A percentile compares a stretch with the other conserved stretches of the same genome.
Conservation (phyloP, 768 basidiomycete genomes). For the Tylopilus vinaceipallidus region DNA sequence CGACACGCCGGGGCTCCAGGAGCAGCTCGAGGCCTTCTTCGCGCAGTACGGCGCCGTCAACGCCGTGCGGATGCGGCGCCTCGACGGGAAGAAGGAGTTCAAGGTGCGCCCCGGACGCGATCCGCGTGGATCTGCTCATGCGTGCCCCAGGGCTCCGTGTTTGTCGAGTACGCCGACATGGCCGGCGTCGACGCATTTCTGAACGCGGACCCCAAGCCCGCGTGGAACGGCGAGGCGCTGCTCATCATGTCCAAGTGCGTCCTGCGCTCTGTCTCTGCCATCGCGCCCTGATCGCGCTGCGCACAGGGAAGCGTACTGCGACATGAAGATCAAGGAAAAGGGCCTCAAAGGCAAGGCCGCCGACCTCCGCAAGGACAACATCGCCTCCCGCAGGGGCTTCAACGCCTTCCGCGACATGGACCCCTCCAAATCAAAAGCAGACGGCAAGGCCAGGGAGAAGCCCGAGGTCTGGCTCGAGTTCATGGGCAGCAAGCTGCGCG, state of each 20-base stretch:
- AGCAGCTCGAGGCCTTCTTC: conserved; percentile 78
- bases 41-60: conserved; percentile 71
- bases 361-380: conserved; percentile 52
- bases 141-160: conserved; percentile 77
- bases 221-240: conserved; percentile 74
- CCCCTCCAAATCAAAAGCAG: conserved; percentile 32
- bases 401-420: conserved; percentile 77
- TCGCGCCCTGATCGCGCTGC: no score
- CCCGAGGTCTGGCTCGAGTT: conserved; percentile 73
- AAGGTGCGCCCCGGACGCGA: conserved; percentile 54
- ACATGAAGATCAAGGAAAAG: conserved; percentile 96
- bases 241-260: conserved; percentile 85
- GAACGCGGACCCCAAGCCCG: conserved; percentile 75
- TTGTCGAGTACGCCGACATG: conserved; percentile 81
- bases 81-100: conserved; percentile 77
- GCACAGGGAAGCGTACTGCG: conserved; percentile 81
- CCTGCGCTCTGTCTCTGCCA: neutral
- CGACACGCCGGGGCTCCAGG: conserved; percentile 61
- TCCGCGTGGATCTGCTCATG: neutral
- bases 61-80: conserved; percentile 84
- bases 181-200: conserved; percentile 72
- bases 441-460: conserved; percentile 38
- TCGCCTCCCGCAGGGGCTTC: conserved; percentile 57
- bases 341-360: conserved; percentile 77
- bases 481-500: conserved; percentile 66